phyloP scores from a whole-genome alignment of 2,329 filamentous ascomycete genomes.

The Colletotrichum nymphaeae region DNA sequence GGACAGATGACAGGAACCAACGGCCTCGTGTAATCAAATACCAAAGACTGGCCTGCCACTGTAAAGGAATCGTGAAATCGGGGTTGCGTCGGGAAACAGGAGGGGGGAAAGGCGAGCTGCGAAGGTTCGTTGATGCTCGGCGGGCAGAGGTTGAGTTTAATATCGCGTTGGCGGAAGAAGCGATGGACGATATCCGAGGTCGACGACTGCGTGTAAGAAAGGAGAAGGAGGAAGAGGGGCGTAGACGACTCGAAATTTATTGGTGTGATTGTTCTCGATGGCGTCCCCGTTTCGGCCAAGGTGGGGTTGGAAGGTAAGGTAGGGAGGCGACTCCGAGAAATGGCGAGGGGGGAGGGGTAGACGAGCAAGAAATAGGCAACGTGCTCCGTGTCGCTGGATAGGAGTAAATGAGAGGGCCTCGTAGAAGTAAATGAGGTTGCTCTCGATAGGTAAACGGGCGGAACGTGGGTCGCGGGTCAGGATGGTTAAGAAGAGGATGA shows the following conservation, averaged over 20 bases:
- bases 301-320: constrained; percentile 32
- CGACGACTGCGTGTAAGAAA: constrained; percentile 27
- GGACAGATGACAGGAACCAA: not conserved
- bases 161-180: constrained; percentile 7
- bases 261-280: constrained; percentile 32
- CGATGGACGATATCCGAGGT: constrained; percentile 15
- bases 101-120: not conserved
- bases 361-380: constrained; percentile 28
- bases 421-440: constrained; percentile 27
- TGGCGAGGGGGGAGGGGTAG: constrained; percentile 20
- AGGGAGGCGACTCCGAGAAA: constrained; percentile 34
- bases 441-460: constrained; percentile 20
- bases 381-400: constrained; percentile 30
- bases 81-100: constrained; percentile 9
- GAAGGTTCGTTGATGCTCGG: not conserved
- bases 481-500: constrained; percentile 18
- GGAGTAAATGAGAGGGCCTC: constrained; percentile 26
- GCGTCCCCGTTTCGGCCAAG: constrained; percentile 36
- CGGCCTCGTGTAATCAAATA: not conserved
- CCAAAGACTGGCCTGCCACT: not conserved
- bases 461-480: constrained; percentile 27
- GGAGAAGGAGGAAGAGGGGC: constrained; percentile 25
- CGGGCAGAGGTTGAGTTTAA: not conserved
- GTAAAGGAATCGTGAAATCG: constrained; percentile 2
- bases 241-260: constrained; percentile 33